These are phyloP conservation scores for Effrenium voratum DNA, from an alignment of 73 alveolate species.

Conservation along the genomic window DNA sequence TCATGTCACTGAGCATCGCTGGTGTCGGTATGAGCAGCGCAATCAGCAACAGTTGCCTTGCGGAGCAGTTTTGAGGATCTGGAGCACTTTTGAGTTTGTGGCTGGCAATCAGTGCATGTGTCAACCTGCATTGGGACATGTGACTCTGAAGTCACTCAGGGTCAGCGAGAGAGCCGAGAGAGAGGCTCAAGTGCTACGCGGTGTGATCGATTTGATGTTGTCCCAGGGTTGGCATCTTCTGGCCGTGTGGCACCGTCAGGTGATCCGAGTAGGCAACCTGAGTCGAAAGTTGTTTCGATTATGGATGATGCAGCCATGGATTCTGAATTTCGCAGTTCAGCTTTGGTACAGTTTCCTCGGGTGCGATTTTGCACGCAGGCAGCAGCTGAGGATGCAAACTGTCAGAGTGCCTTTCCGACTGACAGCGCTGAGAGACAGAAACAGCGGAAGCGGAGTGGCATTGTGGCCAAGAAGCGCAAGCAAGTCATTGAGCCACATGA, in stretches of 20 bases:
- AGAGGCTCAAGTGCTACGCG: neutral
- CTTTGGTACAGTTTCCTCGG: neutral
- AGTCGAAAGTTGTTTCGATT: neutral
- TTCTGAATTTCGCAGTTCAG: neutral
- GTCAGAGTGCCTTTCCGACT: neutral
- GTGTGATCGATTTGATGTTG: too few relatives aligned
- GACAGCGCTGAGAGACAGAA: neutral
- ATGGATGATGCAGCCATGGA: neutral
- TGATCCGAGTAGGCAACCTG: too few relatives aligned
- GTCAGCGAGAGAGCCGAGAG: neutral
- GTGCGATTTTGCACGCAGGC: too few relatives aligned
- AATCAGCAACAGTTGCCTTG: neutral
- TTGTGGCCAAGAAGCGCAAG: neutral
- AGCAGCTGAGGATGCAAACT: too few relatives aligned
- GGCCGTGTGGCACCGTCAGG: too few relatives aligned
- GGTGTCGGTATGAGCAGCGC: constrained; percentile 19
- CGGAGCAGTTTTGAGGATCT: neutral
- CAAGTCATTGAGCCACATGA: neutral
- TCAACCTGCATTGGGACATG: neutral
- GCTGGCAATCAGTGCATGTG: neutral
- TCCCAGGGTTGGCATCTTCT: too few relatives aligned
- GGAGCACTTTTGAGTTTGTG: neutral
- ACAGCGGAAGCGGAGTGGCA: neutral
- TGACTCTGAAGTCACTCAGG: neutral
- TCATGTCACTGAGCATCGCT: neutral